Evolutionary conservation across 139 green algal genomes (phyloP).

Genomic region (Eudorina sp.): DNA sequence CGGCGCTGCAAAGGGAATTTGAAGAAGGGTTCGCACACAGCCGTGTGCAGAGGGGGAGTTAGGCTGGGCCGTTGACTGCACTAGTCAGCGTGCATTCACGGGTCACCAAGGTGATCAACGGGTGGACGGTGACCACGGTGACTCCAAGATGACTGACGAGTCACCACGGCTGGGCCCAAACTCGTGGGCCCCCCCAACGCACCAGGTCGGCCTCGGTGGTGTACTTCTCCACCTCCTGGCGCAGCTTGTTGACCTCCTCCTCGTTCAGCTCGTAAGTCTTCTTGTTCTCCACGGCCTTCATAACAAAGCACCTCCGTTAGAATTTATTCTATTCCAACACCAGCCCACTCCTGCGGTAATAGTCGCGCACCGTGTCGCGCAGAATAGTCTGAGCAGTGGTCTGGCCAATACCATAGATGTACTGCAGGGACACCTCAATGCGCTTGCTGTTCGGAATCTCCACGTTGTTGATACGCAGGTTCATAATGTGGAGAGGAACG

Average conservation of each 20-base stretch:
- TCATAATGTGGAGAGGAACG: conserved; percentile 77
- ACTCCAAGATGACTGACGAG: too few relatives aligned
- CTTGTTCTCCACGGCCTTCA: conserved; percentile 96
- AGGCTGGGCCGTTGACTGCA: too few relatives aligned
- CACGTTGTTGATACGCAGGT: conserved; percentile 95
- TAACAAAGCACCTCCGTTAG: background rate
- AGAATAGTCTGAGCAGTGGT: conserved; percentile 95
- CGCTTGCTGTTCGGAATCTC: conserved; percentile 99
- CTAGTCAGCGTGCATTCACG: background rate
- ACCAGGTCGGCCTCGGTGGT: conserved; percentile 93
- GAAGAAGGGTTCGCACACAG: too few relatives aligned
- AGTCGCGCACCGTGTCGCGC: conserved; percentile 72
- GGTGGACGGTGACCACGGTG: too few relatives aligned
- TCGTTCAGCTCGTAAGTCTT: conserved; percentile 93
- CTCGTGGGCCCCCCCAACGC: too few relatives aligned
- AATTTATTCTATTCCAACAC: too few relatives aligned
- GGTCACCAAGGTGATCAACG: too few relatives aligned
- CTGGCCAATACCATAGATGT: conserved; percentile 96
- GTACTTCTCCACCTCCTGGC: conserved; percentile 94
- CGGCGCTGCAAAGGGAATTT: conserved; percentile 69
- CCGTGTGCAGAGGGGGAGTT: too few relatives aligned
- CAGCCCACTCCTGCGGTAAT: background rate
- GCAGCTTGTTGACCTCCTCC: conserved; percentile 96
- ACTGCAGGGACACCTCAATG: conserved; percentile 95
- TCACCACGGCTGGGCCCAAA: too few relatives aligned